Evolutionary conservation across 2,329 filamentous ascomycete genomes (phyloP).

Genomic region (Xylariomycetidae sp.): DNA sequence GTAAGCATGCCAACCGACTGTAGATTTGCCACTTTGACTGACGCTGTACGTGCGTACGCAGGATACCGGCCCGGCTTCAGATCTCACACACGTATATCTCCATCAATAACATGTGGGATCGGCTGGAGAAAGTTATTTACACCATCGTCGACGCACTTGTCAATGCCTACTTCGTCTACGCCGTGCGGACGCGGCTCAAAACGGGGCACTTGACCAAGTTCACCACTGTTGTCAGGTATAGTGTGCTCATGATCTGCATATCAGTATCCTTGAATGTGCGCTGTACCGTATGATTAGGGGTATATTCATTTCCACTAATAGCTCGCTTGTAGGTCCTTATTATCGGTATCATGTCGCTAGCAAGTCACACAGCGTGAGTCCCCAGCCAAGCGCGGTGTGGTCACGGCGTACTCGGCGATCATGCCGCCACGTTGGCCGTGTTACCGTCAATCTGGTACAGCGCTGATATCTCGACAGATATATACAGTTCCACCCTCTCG

Average conservation of each 20-base stretch:
- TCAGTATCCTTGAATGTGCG: constrained; percentile 26
- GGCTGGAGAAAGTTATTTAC: constrained; percentile 45
- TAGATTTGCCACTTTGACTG: no score
- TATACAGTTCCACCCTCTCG: neutral
- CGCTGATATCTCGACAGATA: neutral
- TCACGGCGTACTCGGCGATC: no score
- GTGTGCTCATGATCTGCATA: constrained; percentile 37
- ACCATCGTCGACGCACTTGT: constrained; percentile 40
- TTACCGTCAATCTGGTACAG: no score
- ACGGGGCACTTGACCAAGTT: constrained; percentile 43
- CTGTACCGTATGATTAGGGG: neutral
- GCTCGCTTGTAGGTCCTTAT: constrained; percentile 37
- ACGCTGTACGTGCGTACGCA: no score
- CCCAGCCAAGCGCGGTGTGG: no score
- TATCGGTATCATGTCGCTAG: constrained; percentile 37
- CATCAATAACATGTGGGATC: constrained; percentile 47
- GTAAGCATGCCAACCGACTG: no score
- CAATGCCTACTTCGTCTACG: constrained; percentile 44
- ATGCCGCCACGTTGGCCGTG: no score
- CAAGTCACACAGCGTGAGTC: neutral
- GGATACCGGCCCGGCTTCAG: constrained; percentile 41
- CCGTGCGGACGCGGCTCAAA: constrained; percentile 38
- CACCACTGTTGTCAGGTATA: constrained; percentile 37
- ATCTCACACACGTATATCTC: constrained; percentile 33
- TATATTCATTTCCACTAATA: neutral